Conservation (phyloP, 78 protist genomes). For the Anaeramoeba ignava region DNA sequence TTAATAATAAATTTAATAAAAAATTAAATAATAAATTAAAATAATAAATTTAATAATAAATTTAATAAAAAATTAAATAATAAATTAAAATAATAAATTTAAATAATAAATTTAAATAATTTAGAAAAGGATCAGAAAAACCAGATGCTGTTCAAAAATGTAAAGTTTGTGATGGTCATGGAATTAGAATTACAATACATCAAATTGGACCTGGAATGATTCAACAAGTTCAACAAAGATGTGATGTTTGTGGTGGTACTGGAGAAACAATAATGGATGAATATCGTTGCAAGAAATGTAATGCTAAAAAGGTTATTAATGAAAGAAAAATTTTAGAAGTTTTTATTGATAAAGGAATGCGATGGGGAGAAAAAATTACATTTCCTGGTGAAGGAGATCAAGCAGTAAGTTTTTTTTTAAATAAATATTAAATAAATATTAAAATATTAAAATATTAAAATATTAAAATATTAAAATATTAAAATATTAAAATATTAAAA, state of each 20-base stretch:
- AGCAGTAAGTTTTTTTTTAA: background rate
- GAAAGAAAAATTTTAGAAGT: slow-evolving; percentile 69
- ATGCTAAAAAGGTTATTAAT: slow-evolving; percentile 55
- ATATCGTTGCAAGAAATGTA: slow-evolving; percentile 62
- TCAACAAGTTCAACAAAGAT: slow-evolving; percentile 52
- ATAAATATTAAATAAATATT: background rate
- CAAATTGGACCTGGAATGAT: slow-evolving; percentile 83
- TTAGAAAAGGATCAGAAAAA: too few species aligned
- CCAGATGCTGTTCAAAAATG: slow-evolving; percentile 44
- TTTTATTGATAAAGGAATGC: slow-evolving; percentile 81
- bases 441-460: too few species aligned
- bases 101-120: too few species aligned
- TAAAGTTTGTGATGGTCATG: slow-evolving; percentile 64
- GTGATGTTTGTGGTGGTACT: slow-evolving; percentile 63
- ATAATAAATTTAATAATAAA: too few species aligned
- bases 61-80: too few species aligned
- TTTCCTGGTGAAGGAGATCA: slow-evolving; percentile 88
- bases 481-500: too few species aligned
- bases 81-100: too few species aligned
- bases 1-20: too few species aligned
- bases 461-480: too few species aligned
- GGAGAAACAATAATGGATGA: slow-evolving; percentile 62
- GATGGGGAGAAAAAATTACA: slow-evolving; percentile 57
- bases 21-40: too few species aligned
- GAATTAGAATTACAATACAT: slow-evolving; percentile 43